phyloP scores from a whole-genome alignment of 2,329 filamentous ascomycete genomes.

The Teratosphaeria pseudoeucalypti region DNA sequence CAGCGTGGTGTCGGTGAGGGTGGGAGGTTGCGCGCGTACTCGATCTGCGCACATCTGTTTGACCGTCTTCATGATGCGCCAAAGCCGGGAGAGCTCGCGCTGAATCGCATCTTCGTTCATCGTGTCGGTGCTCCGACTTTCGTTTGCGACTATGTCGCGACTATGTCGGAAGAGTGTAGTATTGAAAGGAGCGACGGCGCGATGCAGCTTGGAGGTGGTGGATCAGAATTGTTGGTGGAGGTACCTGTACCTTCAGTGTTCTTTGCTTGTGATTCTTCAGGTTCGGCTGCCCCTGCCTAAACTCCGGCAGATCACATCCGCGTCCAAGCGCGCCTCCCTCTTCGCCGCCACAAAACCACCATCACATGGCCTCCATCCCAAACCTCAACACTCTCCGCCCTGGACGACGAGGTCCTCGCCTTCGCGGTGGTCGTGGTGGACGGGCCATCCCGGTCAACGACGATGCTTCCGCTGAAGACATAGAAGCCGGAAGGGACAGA shows the following conservation, averaged over 20 bases:
- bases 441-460: conserved; percentile 5
- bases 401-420: conserved; percentile 36
- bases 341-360: neutral
- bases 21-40: conserved; percentile 44
- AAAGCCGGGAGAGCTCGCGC: conserved; percentile 53
- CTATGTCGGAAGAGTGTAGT: neutral
- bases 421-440: conserved; percentile 39
- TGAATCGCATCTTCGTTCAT: conserved; percentile 15
- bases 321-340: conserved; percentile 2
- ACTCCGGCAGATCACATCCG: neutral
- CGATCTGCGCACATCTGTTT: conserved; percentile 92
- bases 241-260: too few species aligned
- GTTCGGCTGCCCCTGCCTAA: neutral
- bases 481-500: conserved; percentile 48
- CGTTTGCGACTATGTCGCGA: neutral
- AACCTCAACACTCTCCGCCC: conserved; percentile 57
- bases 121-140: neutral
- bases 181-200: neutral
- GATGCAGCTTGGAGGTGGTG: neutral
- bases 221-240: too few species aligned
- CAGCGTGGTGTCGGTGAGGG: conserved; percentile 10
- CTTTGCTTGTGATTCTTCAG: neutral
- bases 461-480: conserved; percentile 12
- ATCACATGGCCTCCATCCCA: conserved; percentile 47
- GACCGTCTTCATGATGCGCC: conserved; percentile 86